Conservation (phyloP, 495 filamentous ascomycete genomes). For the Coniosporium apollinis region DNA sequence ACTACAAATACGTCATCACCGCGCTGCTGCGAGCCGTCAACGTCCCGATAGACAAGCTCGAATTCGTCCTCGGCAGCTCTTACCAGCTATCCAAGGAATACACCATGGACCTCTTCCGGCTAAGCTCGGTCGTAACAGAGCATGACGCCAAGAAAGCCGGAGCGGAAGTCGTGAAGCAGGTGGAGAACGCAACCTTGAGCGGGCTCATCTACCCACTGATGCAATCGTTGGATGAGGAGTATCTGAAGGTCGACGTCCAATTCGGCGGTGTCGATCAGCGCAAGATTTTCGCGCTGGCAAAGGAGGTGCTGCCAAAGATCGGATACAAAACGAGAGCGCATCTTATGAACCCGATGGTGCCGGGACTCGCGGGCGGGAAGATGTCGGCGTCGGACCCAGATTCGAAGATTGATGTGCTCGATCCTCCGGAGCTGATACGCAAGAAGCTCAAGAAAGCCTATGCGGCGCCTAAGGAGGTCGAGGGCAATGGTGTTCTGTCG, state of each 20-base stretch:
- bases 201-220: constrained; percentile 80
- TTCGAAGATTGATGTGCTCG: constrained; percentile 84
- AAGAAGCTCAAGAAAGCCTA: constrained; percentile 76
- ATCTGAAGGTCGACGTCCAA: constrained; percentile 71
- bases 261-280: constrained; percentile 72
- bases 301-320: constrained; percentile 54
- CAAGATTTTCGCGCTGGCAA: constrained; percentile 73
- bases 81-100: constrained; percentile 60
- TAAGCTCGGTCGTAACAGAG: constrained; percentile 22
- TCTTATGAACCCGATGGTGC: constrained; percentile 81
- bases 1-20: constrained; percentile 24
- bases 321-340: constrained; percentile 61
- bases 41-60: constrained; percentile 51
- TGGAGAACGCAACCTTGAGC: constrained; percentile 51
- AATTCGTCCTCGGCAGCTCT: constrained; percentile 68
- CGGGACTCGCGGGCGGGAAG: constrained; percentile 70
- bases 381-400: constrained; percentile 46
- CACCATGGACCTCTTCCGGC: constrained; percentile 53
- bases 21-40: constrained; percentile 20
- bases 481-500: constrained; percentile 70
- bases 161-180: constrained; percentile 86
- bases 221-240: constrained; percentile 82
- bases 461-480: constrained; percentile 53
- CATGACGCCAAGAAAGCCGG: constrained; percentile 72
- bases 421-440: constrained; percentile 47